These are phyloP conservation scores for Kandelia obovata DNA, from an alignment of 345 rosid species.

Conservation along the genomic window DNA sequence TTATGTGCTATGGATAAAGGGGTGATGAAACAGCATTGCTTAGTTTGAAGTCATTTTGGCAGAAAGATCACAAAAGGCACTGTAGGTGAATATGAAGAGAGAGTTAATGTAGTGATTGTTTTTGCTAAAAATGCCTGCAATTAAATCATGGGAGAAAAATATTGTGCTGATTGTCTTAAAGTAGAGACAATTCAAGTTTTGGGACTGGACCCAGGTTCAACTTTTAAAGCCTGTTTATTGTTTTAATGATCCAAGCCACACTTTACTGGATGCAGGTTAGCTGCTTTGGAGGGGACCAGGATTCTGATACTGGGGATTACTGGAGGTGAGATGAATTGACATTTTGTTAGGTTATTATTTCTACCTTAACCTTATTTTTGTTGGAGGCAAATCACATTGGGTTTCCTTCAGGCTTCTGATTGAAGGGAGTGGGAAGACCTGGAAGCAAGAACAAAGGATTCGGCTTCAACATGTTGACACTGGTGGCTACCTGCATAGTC, in stretches of 20 bases:
- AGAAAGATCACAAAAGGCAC: background rate
- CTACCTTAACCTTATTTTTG: background rate
- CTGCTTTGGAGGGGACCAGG: constrained; percentile 90
- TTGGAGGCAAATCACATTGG: constrained; percentile 11
- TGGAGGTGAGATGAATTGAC: constrained; percentile 63
- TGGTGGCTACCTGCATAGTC: constrained; percentile 89
- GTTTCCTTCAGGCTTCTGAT: constrained; percentile 55
- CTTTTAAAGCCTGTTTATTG: background rate
- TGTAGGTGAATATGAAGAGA: no score
- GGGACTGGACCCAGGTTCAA: background rate
- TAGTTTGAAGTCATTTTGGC: background rate
- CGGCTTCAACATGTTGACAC: constrained; percentile 97
- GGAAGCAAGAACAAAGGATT: constrained; percentile 91
- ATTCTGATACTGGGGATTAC: constrained; percentile 92
- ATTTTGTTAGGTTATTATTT: background rate
- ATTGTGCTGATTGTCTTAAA: background rate
- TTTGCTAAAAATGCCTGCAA: no score
- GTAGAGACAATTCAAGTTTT: background rate
- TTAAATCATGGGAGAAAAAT: background rate
- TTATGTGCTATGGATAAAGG: background rate
- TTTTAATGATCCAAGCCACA: background rate
- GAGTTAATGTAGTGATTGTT: no score
- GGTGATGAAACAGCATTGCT: background rate
- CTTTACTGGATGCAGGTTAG: constrained; percentile 56
- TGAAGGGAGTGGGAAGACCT: constrained; percentile 89